Percentiles rank a stretch among this genome's conserved stretches.
These are phyloP conservation scores for Venturia aucupariae DNA, from an alignment of 2,329 filamentous ascomycete species.

Conservation along the genomic window DNA sequence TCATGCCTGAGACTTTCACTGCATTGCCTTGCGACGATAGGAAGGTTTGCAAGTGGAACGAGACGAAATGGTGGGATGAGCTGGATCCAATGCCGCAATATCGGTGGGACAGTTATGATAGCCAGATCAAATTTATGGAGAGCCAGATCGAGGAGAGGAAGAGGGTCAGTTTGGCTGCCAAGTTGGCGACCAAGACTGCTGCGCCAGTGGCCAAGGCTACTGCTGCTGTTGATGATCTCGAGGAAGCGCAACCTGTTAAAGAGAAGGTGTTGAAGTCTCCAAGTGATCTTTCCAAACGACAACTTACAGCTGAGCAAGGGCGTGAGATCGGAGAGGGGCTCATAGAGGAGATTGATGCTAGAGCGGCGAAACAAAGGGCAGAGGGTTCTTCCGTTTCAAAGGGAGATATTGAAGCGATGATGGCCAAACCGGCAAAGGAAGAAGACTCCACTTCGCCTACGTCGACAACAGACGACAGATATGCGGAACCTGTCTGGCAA, in stretches of 20 bases:
- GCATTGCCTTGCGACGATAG: constrained; percentile 38
- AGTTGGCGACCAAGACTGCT: constrained; percentile 1
- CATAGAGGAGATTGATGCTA: not conserved
- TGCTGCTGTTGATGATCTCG: not conserved
- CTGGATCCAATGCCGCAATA: constrained; percentile 29
- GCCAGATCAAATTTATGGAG: constrained; percentile 24
- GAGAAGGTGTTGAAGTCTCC: constrained; percentile 4
- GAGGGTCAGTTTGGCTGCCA: constrained; percentile 20
- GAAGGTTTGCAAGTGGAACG: constrained; percentile 35
- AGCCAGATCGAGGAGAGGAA: constrained; percentile 21
- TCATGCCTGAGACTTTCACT: constrained; percentile 53
- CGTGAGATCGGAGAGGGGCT: too few relatives aligned
- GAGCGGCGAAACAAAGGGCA: not conserved
- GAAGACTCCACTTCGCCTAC: not conserved
- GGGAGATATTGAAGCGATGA: not conserved
- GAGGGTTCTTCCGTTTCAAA: not conserved
- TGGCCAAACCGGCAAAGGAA: not conserved
- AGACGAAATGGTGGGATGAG: constrained; percentile 34
- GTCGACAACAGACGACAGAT: not conserved
- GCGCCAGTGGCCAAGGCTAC: not conserved
- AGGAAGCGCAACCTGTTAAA: not conserved
- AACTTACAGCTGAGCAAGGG: not conserved
- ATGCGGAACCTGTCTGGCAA: constrained; percentile 6
- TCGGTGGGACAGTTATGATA: constrained; percentile 24
- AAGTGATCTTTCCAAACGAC: constrained; percentile 1